Evolutionary conservation across 2,329 filamentous ascomycete species (phyloP).

Genomic region (Claviceps arundinis): DNA sequence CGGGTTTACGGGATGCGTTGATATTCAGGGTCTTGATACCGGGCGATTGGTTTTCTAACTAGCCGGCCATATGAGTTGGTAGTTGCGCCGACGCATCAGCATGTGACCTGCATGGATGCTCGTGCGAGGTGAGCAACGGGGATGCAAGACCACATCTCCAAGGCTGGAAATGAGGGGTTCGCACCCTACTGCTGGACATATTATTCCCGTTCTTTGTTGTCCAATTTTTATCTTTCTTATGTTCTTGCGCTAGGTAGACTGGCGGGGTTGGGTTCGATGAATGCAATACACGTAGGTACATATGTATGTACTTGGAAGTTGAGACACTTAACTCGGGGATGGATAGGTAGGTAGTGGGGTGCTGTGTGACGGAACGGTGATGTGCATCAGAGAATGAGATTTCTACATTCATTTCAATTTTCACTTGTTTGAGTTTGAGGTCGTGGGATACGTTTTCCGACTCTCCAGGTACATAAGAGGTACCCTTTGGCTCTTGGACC

Average conservation of each 20-base stretch:
- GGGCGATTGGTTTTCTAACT: no score
- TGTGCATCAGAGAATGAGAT: conserved; percentile 2
- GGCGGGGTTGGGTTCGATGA: conserved; percentile 13
- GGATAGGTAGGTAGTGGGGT: conserved; percentile 7
- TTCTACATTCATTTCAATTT: no score
- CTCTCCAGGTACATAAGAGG: no score
- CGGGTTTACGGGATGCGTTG: background rate
- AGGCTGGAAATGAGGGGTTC: background rate
- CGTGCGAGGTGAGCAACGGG: background rate
- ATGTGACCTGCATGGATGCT: background rate
- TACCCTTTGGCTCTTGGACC: no score
- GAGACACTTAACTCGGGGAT: conserved; percentile 9
- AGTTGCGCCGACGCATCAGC: background rate
- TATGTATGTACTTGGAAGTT: background rate
- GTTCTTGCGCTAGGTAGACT: conserved; percentile 14
- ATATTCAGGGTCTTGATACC: no score
- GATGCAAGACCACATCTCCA: background rate
- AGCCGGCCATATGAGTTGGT: background rate
- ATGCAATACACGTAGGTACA: background rate
- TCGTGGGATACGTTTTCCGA: no score
- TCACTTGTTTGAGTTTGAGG: no score
- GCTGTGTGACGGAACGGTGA: conserved; percentile 8
- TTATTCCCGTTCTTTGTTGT: conserved; percentile 6
- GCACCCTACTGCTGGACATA: conserved; percentile 8
- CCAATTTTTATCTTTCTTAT: conserved; percentile 7